Evolutionary conservation across 495 filamentous ascomycete species (phyloP).

Genomic region (Melanomma pulvis-pyrius): DNA sequence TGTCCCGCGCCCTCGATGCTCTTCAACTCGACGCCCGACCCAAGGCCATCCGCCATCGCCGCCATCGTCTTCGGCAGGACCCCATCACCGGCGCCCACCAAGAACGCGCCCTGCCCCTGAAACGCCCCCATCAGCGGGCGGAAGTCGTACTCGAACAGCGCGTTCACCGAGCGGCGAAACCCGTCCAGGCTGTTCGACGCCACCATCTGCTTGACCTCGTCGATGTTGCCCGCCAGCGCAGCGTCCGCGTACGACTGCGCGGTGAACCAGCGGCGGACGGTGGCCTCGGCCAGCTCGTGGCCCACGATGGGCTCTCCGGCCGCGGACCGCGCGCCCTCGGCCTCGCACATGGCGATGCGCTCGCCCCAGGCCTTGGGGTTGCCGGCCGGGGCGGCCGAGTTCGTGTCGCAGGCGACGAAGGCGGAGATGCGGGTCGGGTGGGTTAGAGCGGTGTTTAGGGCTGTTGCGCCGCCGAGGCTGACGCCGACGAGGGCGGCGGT

Average conservation of each 20-base stretch:
- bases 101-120: conserved; percentile 63
- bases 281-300: conserved; percentile 63
- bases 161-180: conserved; percentile 68
- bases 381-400: conserved; percentile 63
- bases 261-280: conserved; percentile 76
- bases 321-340: conserved; percentile 50
- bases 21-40: conserved; percentile 58
- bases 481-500: conserved; percentile 64
- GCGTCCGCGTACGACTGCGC: conserved; percentile 58
- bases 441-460: conserved; percentile 68
- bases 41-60: conserved; percentile 63
- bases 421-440: conserved; percentile 60
- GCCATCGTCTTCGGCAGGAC: conserved; percentile 76
- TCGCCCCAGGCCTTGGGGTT: conserved; percentile 78
- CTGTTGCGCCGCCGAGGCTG: conserved; percentile 74
- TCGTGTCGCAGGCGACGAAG: conserved; percentile 80
- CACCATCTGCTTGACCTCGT: conserved; percentile 62
- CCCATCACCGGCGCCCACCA: conserved; percentile 73
- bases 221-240: conserved; percentile 52
- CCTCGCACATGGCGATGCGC: conserved; percentile 68
- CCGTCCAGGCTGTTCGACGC: conserved; percentile 66
- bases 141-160: conserved; percentile 77
- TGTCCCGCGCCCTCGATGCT: conserved; percentile 71
- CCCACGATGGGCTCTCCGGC: conserved; percentile 58
- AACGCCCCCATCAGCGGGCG: conserved; percentile 61